These are phyloP conservation scores for Russula dissimulans DNA, from an alignment of 768 basidiomycete species.

Conservation along the genomic window DNA sequence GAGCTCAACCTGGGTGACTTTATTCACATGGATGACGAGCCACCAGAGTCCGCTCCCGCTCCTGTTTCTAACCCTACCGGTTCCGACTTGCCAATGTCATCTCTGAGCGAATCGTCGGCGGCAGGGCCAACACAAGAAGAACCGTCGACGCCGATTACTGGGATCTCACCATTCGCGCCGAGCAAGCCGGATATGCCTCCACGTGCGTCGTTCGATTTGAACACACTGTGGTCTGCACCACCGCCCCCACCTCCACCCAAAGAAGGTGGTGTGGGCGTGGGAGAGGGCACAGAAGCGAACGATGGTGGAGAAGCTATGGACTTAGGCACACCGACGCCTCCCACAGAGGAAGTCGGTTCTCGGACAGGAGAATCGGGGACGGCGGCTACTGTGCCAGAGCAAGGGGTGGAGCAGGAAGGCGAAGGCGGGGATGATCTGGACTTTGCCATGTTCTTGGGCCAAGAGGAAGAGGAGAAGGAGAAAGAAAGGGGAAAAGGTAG, in stretches of 20 bases:
- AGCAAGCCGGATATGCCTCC: conserved; percentile 35
- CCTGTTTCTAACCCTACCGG: background rate
- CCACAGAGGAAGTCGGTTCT: background rate
- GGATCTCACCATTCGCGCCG: conserved; percentile 30
- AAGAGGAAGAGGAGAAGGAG: conserved; percentile 37
- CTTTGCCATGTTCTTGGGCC: conserved; percentile 71
- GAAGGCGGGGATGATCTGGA: conserved; percentile 46
- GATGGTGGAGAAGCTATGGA: conserved; percentile 1
- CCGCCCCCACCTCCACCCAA: conserved; percentile 21
- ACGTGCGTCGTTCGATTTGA: conserved; percentile 59
- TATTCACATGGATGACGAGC: conserved; percentile 21
- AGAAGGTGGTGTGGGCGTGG: conserved; percentile 27
- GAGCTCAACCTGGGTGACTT: conserved; percentile 20
- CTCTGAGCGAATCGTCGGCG: conserved; percentile 17
- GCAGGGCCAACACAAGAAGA: background rate
- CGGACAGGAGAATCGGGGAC: background rate
- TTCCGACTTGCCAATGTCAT: background rate
- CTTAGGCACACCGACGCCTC: background rate
- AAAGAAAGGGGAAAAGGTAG: background rate
- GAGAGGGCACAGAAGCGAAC: background rate
- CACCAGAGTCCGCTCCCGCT: conserved; percentile 12
- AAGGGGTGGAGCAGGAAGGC: conserved; percentile 34
- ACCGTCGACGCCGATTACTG: conserved; percentile 22
- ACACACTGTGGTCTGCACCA: conserved; percentile 54
- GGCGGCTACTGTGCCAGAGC: background rate